A percentile compares a stretch with the other conserved stretches of the same genome.
phyloP scores from a whole-genome alignment of 192 early-diverging fungal species.

The Linnemannia exigua region DNA sequence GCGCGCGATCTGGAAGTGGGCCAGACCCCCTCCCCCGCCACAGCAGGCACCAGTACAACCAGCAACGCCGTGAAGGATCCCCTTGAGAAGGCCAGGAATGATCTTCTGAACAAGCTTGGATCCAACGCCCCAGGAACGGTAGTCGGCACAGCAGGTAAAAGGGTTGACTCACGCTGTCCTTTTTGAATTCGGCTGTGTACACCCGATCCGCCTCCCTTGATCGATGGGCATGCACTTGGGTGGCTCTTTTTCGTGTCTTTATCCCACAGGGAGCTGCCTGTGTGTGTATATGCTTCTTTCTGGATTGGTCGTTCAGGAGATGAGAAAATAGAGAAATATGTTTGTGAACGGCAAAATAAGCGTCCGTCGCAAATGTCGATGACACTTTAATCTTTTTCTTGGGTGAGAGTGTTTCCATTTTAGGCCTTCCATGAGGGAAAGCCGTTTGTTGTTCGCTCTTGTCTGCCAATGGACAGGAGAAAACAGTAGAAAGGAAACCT shows the following conservation, averaged over 20 bases:
- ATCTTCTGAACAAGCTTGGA: constrained; percentile 40
- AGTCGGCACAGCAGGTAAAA: constrained; percentile 30
- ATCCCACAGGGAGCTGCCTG: too few species aligned
- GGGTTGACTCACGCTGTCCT: neutral
- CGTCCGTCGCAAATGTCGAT: neutral
- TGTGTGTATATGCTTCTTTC: too few species aligned
- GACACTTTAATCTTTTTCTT: constrained; percentile 1
- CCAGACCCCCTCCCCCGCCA: neutral
- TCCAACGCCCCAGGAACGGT: constrained; percentile 36
- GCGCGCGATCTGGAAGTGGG: constrained; percentile 14
- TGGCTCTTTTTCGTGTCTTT: too few species aligned
- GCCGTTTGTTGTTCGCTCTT: constrained; percentile 21
- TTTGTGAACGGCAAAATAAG: neutral
- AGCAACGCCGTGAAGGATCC: constrained; percentile 6
- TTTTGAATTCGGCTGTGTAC: too few species aligned
- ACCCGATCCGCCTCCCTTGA: too few species aligned
- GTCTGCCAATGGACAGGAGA: constrained; percentile 13
- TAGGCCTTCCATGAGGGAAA: neutral
- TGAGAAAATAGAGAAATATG: neutral
- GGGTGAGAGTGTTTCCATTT: neutral
- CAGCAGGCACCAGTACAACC: neutral
- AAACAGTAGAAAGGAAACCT: neutral
- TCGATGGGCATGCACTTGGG: too few species aligned
- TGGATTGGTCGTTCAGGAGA: too few species aligned
- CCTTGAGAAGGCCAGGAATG: constrained; percentile 40